Evolutionary conservation across 768 basidiomycete genomes (phyloP).

Genomic region (Leccinum olivaceopallidum): DNA sequence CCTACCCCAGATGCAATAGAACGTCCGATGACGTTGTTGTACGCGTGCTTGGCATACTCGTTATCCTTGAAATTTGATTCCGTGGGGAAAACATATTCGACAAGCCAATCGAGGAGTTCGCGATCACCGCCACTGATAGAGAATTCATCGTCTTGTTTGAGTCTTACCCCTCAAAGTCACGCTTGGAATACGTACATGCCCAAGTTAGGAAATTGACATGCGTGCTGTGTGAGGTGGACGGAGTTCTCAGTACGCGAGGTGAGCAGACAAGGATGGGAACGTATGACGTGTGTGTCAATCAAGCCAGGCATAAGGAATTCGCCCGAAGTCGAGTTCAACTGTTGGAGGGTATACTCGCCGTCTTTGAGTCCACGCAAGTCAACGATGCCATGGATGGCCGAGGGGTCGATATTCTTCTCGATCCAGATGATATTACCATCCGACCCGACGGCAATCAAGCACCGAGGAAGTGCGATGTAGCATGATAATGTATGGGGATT

Average conservation of each 20-base stretch:
- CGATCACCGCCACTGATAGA: constrained; percentile 68
- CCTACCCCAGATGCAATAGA: constrained; percentile 73
- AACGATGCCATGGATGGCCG: constrained; percentile 52
- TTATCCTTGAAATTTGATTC: constrained; percentile 72
- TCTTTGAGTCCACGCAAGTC: constrained; percentile 48
- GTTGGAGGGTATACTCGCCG: constrained; percentile 30
- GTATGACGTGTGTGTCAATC: constrained; percentile 86
- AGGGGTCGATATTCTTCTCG: constrained; percentile 52
- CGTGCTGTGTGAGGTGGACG: constrained; percentile 19
- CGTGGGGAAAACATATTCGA: constrained; percentile 79
- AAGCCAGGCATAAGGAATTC: constrained; percentile 85
- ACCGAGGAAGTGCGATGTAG: constrained; percentile 49
- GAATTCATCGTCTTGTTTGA: neutral
- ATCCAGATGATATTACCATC: constrained; percentile 71
- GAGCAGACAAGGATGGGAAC: constrained; percentile 22
- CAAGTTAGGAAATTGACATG: constrained; percentile 41
- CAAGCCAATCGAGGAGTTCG: constrained; percentile 85
- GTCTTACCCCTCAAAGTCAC: neutral
- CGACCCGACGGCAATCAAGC: constrained; percentile 52
- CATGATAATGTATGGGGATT: constrained; percentile 46
- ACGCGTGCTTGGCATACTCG: constrained; percentile 64
- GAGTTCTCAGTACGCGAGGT: neutral
- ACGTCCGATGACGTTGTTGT: constrained; percentile 66
- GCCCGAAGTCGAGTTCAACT: constrained; percentile 39
- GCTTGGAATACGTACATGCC: constrained; percentile 27